These are phyloP conservation scores for Quercus tomentella DNA, from an alignment of 331 rosid genomes.

Conservation along the genomic window DNA sequence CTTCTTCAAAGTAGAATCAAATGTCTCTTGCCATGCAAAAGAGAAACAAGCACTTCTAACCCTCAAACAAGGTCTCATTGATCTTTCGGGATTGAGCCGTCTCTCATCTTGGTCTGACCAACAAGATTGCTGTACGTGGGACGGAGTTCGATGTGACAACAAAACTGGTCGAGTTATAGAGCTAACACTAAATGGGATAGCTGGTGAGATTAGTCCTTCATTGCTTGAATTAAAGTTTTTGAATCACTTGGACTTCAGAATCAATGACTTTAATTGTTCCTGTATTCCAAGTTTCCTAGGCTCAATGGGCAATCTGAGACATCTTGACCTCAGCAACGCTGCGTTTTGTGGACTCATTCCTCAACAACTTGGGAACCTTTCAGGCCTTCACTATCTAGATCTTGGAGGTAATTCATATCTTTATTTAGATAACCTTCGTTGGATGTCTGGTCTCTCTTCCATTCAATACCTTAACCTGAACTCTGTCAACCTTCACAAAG, in stretches of 20 bases:
- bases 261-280: constrained; percentile 4
- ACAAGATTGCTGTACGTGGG: constrained; percentile 34
- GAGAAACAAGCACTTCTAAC: constrained; percentile 34
- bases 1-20: constrained; percentile 6
- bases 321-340: constrained; percentile 29
- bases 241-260: constrained; percentile 22
- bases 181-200: constrained; percentile 12
- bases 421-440: constrained; percentile 12
- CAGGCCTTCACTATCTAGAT: too few relatives aligned
- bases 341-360: neutral
- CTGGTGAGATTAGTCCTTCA: constrained; percentile 32
- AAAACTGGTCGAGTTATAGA: constrained; percentile 15
- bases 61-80: constrained; percentile 25
- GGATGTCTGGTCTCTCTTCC: constrained; percentile 14
- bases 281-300: constrained; percentile 31
- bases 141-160: constrained; percentile 23
- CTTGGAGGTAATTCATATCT: neutral
- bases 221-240: constrained; percentile 17
- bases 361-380: too few relatives aligned
- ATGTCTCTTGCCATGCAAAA: constrained; percentile 21
- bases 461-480: constrained; percentile 13
- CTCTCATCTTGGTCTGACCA: constrained; percentile 33
- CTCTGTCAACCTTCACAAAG: neutral
- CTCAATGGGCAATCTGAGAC: constrained; percentile 14
- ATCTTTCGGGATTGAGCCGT: constrained; percentile 4